Base-by-base conservation (phyloP, 495 filamentous ascomycete species). In the Parathielavia appendiculata region DNA sequence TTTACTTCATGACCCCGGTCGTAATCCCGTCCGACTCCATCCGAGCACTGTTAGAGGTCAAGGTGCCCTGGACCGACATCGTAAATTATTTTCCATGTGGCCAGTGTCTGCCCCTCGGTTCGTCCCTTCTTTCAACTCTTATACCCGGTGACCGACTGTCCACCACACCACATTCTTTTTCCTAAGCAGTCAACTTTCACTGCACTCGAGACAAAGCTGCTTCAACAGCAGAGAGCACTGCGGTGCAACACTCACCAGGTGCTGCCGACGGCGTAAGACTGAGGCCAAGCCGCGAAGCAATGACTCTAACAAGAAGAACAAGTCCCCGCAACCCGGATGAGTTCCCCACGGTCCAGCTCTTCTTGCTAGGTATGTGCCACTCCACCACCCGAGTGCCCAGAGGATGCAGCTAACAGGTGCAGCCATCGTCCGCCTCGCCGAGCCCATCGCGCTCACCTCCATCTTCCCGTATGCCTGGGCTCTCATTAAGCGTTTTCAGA, bases 381-480 rank as follows among this genome's bases (percentile, higher is more conserved):
- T 50, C 51, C 13, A 55, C 23, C 32, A n/a, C n/a, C n/a, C n/a
- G n/a, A n/a, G n/a, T n/a, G n/a, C n/a, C n/a, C n/a, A n/a, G n/a
- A n/a, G n/a, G n/a, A n/a, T n/a, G n/a, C n/a, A 53, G 62, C 61
- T 26, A 52, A 53, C 51, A 13, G 19, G 22, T 43, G 10, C 57
- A 73, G 70, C 70, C 26, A 70, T 77, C 68, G 73, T 75, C 71
- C 87, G 91, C 51, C 81, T 95, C 60, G 88, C 90, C 40, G 91
- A 96, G 73, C 91, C 90, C 8, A 89, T 96, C 57, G 90, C 90
- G 44, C 81, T 95, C 59, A 92, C 89, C 4, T 91, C 87, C 67
- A 89, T 92, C 72, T 88, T 91, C 58, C 89, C 89, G 16, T 96
- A 95, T 73, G 88, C 91, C 56, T 95, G 87, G 85, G 82, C 86